Conservation (phyloP, 768 basidiomycete species). For the Serendipita indica region DNA sequence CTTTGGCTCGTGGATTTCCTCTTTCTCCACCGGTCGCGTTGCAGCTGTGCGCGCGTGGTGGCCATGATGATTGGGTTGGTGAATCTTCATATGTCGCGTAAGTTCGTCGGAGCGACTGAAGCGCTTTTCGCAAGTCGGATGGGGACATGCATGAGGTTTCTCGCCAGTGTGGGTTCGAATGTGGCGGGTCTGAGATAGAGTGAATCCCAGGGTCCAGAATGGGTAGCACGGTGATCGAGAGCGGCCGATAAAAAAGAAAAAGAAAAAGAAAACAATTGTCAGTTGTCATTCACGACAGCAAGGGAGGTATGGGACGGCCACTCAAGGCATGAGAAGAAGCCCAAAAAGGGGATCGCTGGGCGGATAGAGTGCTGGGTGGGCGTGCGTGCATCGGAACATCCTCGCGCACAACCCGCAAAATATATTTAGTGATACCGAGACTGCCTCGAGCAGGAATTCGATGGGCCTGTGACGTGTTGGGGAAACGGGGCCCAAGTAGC, state of each 20-base stretch:
- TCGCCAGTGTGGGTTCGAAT: slow-evolving; percentile 98
- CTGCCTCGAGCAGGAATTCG: no score
- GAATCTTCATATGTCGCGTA: slow-evolving; percentile 89
- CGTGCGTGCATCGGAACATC: no score
- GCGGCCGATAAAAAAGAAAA: background rate
- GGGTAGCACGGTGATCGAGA: no score
- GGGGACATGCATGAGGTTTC: slow-evolving; percentile 88
- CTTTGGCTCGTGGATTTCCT: no score
- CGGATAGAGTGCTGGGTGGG: background rate
- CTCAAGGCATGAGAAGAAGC: background rate
- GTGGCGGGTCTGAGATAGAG: slow-evolving; percentile 63
- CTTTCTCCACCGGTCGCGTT: background rate
- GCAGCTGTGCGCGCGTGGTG: slow-evolving; percentile 38
- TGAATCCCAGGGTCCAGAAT: background rate
- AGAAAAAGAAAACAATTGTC: background rate
- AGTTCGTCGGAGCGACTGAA: slow-evolving; percentile 98
- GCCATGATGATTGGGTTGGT: slow-evolving; percentile 23
- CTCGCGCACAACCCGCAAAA: no score
- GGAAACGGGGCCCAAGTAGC: background rate
- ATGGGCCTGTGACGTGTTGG: no score
- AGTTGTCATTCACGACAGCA: background rate
- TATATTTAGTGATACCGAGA: no score
- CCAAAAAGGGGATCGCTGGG: background rate
- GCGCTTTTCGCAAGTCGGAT: slow-evolving; percentile 91
- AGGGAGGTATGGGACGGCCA: background rate